phyloP scores from a whole-genome alignment of 192 early-diverging fungal species.

The Chytriomyces hyalinus region DNA sequence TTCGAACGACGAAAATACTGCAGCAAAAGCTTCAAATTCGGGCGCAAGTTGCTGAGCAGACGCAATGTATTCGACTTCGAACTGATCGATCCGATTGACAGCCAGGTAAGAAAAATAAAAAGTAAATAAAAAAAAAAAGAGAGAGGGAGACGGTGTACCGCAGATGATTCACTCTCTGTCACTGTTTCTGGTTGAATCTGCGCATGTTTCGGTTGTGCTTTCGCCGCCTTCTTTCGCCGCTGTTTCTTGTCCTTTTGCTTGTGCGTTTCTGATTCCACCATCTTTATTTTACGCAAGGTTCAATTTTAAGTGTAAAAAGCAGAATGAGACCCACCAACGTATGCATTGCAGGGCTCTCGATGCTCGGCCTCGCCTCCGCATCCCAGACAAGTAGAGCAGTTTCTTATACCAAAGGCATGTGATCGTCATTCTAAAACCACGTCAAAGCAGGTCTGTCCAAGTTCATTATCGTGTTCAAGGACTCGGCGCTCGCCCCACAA shows the following conservation, averaged over 20 bases:
- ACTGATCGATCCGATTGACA: background rate
- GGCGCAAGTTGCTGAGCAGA: slow-evolving; percentile 37
- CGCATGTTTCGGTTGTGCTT: slow-evolving; percentile 12
- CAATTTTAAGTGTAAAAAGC: too few species aligned
- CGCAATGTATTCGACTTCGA: slow-evolving; percentile 58
- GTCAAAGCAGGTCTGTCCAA: too few species aligned
- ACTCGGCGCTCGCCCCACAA: background rate
- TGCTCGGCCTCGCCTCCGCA: too few species aligned
- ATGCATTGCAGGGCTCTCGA: too few species aligned
- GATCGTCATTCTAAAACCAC: too few species aligned
- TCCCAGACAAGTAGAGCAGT: too few species aligned
- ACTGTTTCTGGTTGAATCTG: too few species aligned
- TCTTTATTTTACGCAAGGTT: too few species aligned
- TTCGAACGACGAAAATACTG: slow-evolving; percentile 55
- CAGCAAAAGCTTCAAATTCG: slow-evolving; percentile 45
- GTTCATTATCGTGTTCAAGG: slow-evolving; percentile 3
- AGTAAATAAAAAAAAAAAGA: background rate
- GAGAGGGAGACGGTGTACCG: background rate
- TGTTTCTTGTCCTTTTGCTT: too few species aligned
- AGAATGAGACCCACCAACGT: too few species aligned
- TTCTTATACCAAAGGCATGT: too few species aligned
- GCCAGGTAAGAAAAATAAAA: background rate
- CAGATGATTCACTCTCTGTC: background rate
- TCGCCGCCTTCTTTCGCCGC: slow-evolving; percentile 9
- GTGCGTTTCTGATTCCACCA: too few species aligned